Conservation (phyloP, 495 filamentous ascomycete species). For the Talaromyces borbonicus region DNA sequence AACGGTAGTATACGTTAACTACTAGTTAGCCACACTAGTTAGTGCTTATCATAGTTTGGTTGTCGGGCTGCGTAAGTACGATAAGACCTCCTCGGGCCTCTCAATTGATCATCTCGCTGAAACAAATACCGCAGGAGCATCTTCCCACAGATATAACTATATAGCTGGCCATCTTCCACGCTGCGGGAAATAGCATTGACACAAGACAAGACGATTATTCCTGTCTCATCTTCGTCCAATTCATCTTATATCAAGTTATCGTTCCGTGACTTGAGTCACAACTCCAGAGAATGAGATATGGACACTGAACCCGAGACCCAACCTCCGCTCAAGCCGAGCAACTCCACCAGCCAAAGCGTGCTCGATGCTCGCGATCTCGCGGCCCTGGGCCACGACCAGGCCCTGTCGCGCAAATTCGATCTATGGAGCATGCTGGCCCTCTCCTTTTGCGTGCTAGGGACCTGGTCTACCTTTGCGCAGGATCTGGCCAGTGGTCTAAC, state of each 20-base stretch:
- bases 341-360: slow-evolving; percentile 22
- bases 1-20: too few relatives aligned
- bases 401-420: slow-evolving; percentile 36
- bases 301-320: slow-evolving; percentile 27
- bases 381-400: slow-evolving; percentile 40
- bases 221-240: too few relatives aligned
- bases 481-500: slow-evolving; percentile 32
- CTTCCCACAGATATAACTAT: too few relatives aligned
- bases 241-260: too few relatives aligned
- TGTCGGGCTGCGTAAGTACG: not conserved
- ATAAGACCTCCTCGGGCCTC: slow-evolving; percentile 1
- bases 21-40: too few relatives aligned
- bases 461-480: slow-evolving; percentile 37
- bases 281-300: slow-evolving; percentile 7
- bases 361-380: slow-evolving; percentile 42
- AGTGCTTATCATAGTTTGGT: too few relatives aligned
- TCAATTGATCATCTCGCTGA: too few relatives aligned
- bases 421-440: slow-evolving; percentile 37
- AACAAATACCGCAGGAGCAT: too few relatives aligned
- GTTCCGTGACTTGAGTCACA: too few relatives aligned
- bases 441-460: slow-evolving; percentile 37
- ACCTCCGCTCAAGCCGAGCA: slow-evolving; percentile 21
- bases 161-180: too few relatives aligned
- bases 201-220: too few relatives aligned
- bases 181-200: too few relatives aligned